Evolutionary conservation across 2,329 filamentous ascomycete genomes (phyloP), one percentile per base, ranked within the genome.

Genomic region (Thermothelomyces thermophilus): DNA sequence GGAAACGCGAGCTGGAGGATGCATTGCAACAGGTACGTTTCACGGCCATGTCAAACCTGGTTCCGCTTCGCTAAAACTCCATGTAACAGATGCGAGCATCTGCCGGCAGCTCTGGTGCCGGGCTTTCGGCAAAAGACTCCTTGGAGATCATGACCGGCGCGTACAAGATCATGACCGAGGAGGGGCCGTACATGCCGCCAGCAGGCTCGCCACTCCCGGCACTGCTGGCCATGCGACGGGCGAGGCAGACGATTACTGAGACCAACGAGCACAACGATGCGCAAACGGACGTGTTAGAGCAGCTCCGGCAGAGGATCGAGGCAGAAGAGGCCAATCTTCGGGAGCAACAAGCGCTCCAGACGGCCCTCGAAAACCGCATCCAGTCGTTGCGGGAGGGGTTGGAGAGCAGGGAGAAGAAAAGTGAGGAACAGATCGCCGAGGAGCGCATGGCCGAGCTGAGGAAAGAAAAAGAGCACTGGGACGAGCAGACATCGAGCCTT

Each of bases 191-290:
- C 58, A 69, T 91, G 19, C 87, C 87, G 2, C 72, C 75, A 20
- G 70, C 79, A 9, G 79, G 76, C 43, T 91, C 87, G 17, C 73
- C 83, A 5, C 67, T 93, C 6, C 86, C 87, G 3, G 80, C 83
- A 6, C 71, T 94, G 4, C 64, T 93, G 35, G 86, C 87, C 5
- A 68, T 89, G 47, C 81, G 84, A 45, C 81, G 78, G 59, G 82
- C 84, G 2, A 76, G 83, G 51, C 73, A 77, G 50, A 82, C 81
- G 14, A 77, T 86, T 42, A 66, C 74, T 52, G 82, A 87, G 57
- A 84, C 82, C 16, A 81, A 79, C 56, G 68, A 71, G 17, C 82
- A 82, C 46, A 73, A 87, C 11, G 62, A 65, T 4, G 64, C 69
- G 3, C 74, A 76, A 31, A 65, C 65, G 13, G 51, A 65, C 5